Percentiles rank a stretch among this genome's conserved stretches.
Evolutionary conservation across 1,284 basidiomycete species (phyloP).

Genomic region (Phlebopus sp.): DNA sequence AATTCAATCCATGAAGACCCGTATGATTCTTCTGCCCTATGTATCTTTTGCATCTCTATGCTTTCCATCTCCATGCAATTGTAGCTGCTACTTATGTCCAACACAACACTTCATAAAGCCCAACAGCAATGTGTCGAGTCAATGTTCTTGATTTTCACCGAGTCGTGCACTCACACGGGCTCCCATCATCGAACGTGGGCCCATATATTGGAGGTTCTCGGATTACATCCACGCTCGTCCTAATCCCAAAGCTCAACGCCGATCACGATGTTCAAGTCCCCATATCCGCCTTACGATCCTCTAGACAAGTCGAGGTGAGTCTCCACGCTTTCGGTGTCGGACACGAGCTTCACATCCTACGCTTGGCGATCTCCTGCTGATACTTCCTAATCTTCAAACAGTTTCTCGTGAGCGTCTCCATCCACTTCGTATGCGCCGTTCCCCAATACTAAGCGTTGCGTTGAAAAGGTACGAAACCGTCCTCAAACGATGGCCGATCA

Average conservation of each 20-base stretch:
- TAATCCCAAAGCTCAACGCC: neutral
- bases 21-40: neutral
- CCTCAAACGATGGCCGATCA: constrained; percentile 83
- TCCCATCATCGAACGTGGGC: too few species aligned
- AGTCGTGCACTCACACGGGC: too few species aligned
- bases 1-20: neutral
- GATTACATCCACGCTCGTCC: too few species aligned
- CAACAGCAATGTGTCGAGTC: too few species aligned
- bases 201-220: too few species aligned
- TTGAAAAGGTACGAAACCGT: constrained; percentile 59
- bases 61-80: neutral
- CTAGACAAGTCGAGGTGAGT: constrained; percentile 57
- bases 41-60: neutral
- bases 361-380: constrained; percentile 3
- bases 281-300: constrained; percentile 65
- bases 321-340: neutral
- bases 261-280: constrained; percentile 42
- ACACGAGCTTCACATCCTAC: neutral
- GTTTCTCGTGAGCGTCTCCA: constrained; percentile 51
- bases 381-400: constrained; percentile 18
- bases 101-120: too few species aligned
- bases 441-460: constrained; percentile 5
- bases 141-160: too few species aligned
- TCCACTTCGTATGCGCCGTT: neutral
- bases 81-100: neutral